Conservation (phyloP, 306 rosid species). For the Trifolium repens region DNA sequence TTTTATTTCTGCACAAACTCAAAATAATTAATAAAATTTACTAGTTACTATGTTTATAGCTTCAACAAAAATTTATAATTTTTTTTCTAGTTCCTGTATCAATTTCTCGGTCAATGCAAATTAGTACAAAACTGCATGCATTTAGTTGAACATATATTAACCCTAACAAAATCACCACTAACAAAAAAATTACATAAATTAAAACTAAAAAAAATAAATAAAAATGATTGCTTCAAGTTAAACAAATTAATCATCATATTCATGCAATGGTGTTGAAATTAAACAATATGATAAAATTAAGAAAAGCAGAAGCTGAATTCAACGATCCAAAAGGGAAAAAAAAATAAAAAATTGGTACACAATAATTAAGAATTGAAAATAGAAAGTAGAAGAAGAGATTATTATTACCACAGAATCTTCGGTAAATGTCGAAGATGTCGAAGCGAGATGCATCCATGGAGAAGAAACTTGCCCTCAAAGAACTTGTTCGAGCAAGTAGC, state of each 20-base stretch:
- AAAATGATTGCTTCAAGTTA: not conserved
- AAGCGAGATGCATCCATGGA: conserved; percentile 63
- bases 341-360: not conserved
- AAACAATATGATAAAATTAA: conserved; percentile 31
- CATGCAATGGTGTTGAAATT: conserved; percentile 12
- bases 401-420: conserved; percentile 66
- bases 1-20: conserved; percentile 56
- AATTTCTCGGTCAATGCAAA: not conserved
- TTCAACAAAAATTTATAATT: not conserved
- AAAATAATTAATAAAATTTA: conserved; percentile 1
- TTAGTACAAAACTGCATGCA: not conserved
- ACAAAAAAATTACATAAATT: conserved; percentile 13
- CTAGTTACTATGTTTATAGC: too few relatives aligned
- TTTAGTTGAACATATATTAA: not conserved
- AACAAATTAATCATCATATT: not conserved
- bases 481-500: conserved; percentile 42
- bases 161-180: not conserved
- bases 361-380: not conserved
- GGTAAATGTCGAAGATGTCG: conserved; percentile 73
- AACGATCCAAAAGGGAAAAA: not conserved
- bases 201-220: not conserved
- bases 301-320: not conserved
- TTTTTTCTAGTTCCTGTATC: not conserved
- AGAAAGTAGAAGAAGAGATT: not conserved
- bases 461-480: conserved; percentile 40